Base-by-base conservation (phyloP, 2,329 filamentous ascomycete genomes). In the Simplicillium aogashimaense region DNA sequence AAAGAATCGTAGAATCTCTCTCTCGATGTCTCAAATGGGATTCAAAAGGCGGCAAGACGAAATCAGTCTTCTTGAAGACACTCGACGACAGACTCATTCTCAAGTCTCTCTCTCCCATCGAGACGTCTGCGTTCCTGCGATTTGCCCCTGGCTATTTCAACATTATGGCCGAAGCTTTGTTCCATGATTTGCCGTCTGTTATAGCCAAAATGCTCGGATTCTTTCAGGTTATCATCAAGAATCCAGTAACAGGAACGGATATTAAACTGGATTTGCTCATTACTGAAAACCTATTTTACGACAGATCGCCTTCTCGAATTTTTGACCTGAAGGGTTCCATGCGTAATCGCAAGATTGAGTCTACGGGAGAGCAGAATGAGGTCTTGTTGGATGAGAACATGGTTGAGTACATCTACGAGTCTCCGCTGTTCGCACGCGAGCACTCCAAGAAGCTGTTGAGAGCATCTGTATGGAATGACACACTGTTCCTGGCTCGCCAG, bases 121-220 rank as follows among this genome's bases (percentile, higher is more conserved):
- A 98, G 63, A 94, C 92, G 2, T 83, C 87, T 30, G 89, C 92
- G 0, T 98, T 98, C 61, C 74, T 97, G 50, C 84, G 84, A 50
- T 98, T 98, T 55, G 94, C 92, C 0, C 92, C 92, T 1, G 88
- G 90, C 30, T 98, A 98, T 64, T 98, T 98, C 59, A 83, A 82
- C 52, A 94, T 98, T 57, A 97, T 97, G 82, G 87, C 88, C 11
- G 86, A 97, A 57, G 89, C 88, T 7, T 72, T 98, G 13, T 98
- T 98, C 66, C 89, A 95, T 53, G 89, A 90, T 50, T 71, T 98
- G 2, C 92, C 92, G 1, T 94, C 87, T 1, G 92, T 95, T 33
- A 98, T 98, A 54, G 92, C 92, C 25, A 98, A 98, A 66, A 98
- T 98, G 92, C 78, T 98, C 40, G 92, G 92, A 0, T 94, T 98